A percentile compares a stretch with the other conserved stretches of the same genome.
These are phyloP conservation scores for Puccinia hordei DNA, from an alignment of 1,284 basidiomycete species.

Conservation along the genomic window DNA sequence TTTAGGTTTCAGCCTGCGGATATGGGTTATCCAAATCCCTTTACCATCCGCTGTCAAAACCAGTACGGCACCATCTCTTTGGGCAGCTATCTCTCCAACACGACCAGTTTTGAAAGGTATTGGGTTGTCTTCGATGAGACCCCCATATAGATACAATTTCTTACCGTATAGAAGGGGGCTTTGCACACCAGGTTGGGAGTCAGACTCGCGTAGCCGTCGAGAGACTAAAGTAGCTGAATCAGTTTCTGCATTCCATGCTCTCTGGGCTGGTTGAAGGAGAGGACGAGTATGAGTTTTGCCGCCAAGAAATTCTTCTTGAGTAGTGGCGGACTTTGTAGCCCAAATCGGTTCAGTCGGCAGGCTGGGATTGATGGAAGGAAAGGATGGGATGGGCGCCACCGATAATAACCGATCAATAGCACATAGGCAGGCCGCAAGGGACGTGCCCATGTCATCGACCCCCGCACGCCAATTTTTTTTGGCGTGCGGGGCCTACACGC, in stretches of 20 bases:
- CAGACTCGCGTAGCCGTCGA: constrained; percentile 60
- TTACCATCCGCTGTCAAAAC: constrained; percentile 59
- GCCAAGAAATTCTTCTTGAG: constrained; percentile 59
- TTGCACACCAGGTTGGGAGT: constrained; percentile 63
- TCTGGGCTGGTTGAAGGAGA: constrained; percentile 59
- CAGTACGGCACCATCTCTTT: constrained; percentile 61
- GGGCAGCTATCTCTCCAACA: constrained; percentile 60
- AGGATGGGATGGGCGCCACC: constrained; percentile 40
- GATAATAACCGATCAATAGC: constrained; percentile 60
- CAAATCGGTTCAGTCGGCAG: constrained; percentile 13
- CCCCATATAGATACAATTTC: constrained; percentile 61
- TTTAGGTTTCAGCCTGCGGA: constrained; percentile 61
- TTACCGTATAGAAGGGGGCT: constrained; percentile 51
- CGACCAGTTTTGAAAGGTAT: constrained; percentile 55
- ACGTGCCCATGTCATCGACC: too few species aligned
- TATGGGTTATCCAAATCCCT: constrained; percentile 62
- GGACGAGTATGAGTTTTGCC: constrained; percentile 60
- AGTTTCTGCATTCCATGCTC: constrained; percentile 56
- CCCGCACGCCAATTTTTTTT: too few species aligned
- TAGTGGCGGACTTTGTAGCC: constrained; percentile 57
- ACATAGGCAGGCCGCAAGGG: constrained; percentile 59
- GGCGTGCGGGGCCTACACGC: too few species aligned
- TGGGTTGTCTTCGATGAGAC: constrained; percentile 58
- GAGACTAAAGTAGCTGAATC: constrained; percentile 60
- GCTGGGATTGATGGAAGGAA: constrained; percentile 33